Percentiles rank a stretch among this genome's conserved stretches.
These are phyloP conservation scores for Phytophthora pini DNA, from an alignment of 352 stramenopile genomes.

Conservation along the genomic window DNA sequence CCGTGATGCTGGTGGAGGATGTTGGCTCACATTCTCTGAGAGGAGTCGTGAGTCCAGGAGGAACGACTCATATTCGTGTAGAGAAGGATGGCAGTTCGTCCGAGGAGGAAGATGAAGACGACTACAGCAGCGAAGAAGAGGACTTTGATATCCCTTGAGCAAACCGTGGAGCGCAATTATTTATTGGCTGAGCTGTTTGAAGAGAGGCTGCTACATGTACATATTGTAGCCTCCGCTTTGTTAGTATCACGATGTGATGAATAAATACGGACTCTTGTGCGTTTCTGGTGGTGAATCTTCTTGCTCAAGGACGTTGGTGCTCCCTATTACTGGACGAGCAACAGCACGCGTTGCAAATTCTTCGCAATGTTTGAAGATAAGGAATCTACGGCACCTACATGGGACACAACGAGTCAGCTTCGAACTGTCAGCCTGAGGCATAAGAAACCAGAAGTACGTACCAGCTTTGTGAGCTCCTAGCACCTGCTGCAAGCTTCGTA, in stretches of 20 bases:
- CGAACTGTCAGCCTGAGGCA: too few relatives aligned
- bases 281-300: background rate
- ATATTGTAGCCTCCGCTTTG: conserved; percentile 3
- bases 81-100: conserved; percentile 61
- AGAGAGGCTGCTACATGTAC: background rate
- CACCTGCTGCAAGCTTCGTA: conserved; percentile 46
- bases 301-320: background rate
- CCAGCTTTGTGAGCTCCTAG: conserved; percentile 22
- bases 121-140: conserved; percentile 40
- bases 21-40: conserved; percentile 56
- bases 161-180: conserved; percentile 18
- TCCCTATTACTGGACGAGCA: conserved; percentile 36
- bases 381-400: background rate
- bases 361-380: conserved; percentile 17
- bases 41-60: conserved; percentile 62
- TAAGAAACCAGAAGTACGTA: conserved; percentile 3
- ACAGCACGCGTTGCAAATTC: conserved; percentile 37
- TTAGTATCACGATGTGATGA: conserved; percentile 18
- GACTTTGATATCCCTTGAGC: conserved; percentile 35
- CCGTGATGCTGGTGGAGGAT: conserved; percentile 56
- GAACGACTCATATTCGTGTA: conserved; percentile 66
- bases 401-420: background rate
- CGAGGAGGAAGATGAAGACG: conserved; percentile 46
- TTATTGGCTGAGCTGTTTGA: conserved; percentile 29
- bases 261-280: conserved; percentile 28